phyloP scores from a whole-genome alignment of 2,329 filamentous ascomycete species.

The Rutstroemia sydowiana region DNA sequence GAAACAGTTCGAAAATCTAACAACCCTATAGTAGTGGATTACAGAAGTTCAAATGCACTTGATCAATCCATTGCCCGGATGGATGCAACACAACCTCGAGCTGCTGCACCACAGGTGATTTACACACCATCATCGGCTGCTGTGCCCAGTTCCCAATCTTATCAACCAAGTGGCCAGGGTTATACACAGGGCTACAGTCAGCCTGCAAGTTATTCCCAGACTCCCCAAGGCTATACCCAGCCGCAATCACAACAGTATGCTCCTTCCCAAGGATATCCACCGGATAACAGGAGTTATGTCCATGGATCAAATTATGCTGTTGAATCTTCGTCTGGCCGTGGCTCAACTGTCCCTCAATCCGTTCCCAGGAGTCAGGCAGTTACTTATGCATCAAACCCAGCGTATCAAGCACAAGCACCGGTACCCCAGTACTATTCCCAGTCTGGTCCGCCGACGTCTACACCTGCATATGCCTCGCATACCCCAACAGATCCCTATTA shows the following conservation, averaged over 20 bases:
- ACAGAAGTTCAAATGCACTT: conserved; percentile 25
- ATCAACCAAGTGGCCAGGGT: conserved; percentile 12
- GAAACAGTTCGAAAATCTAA: conserved; percentile 30
- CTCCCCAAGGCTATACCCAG: conserved; percentile 17
- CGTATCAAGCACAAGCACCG: conserved; percentile 16
- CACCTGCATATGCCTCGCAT: conserved; percentile 34
- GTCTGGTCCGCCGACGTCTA: conserved; percentile 29
- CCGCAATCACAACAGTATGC: conserved; percentile 9
- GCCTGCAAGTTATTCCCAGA: conserved; percentile 20
- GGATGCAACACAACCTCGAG: conserved; percentile 26
- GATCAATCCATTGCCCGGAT: conserved; percentile 32
- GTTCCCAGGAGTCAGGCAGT: conserved; percentile 14
- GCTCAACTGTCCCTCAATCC: conserved; percentile 10
- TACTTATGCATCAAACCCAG: conserved; percentile 10
- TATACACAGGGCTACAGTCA: conserved; percentile 21
- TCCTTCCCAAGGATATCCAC: conserved; percentile 13
- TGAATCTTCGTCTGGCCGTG: conserved; percentile 15
- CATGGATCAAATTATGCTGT: conserved; percentile 23
- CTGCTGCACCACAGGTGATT: conserved; percentile 14
- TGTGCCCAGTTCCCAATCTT: conserved; percentile 10
- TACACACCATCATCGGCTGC: conserved; percentile 17
- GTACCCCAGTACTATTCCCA: conserved; percentile 22
- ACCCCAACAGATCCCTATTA: conserved; percentile 42
- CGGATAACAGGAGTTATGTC: conserved; percentile 25
- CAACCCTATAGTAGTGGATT: conserved; percentile 31